These are phyloP conservation scores for Kondoa malvinella DNA, from an alignment of 768 basidiomycete genomes.

Conservation along the genomic window DNA sequence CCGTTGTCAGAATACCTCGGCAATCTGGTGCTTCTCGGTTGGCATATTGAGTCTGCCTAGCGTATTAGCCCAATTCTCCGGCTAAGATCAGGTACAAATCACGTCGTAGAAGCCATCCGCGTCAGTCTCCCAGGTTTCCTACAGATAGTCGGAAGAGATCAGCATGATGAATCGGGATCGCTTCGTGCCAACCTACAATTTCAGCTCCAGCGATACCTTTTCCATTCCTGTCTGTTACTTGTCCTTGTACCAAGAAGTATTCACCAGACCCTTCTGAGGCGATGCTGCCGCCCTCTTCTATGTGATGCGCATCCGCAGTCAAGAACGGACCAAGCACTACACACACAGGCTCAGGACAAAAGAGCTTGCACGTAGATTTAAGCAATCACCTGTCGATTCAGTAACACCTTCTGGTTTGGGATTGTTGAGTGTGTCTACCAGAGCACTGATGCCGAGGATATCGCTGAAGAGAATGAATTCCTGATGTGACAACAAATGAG, in stretches of 20 bases:
- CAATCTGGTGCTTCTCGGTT: conserved; percentile 21
- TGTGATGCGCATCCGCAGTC: conserved; percentile 50
- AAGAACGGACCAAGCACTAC: conserved; percentile 70
- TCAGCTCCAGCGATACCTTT: conserved; percentile 24
- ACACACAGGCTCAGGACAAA: not conserved
- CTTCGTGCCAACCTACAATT: not conserved
- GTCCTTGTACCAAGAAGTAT: conserved; percentile 64
- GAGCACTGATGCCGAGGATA: conserved; percentile 55
- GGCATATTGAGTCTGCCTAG: conserved; percentile 21
- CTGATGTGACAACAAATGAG: conserved; percentile 8
- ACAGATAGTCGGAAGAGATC: conserved; percentile 26
- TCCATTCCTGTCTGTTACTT: conserved; percentile 42
- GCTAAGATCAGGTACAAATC: not conserved
- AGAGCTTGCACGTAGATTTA: conserved; percentile 10
- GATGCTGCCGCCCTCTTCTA: conserved; percentile 50
- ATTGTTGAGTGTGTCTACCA: conserved; percentile 42
- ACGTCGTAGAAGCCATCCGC: conserved; percentile 33
- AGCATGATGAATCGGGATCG: conserved; percentile 9
- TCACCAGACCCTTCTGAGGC: conserved; percentile 76
- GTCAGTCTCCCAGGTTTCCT: conserved; percentile 37
- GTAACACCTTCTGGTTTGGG: conserved; percentile 29
- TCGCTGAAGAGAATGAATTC: conserved; percentile 81
- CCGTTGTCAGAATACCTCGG: conserved; percentile 22
- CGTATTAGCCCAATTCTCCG: not conserved
- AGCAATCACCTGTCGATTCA: conserved; percentile 18